Evolutionary conservation across 164 flowering plant genomes (phyloP).

Genomic region (Stephania japonica): DNA sequence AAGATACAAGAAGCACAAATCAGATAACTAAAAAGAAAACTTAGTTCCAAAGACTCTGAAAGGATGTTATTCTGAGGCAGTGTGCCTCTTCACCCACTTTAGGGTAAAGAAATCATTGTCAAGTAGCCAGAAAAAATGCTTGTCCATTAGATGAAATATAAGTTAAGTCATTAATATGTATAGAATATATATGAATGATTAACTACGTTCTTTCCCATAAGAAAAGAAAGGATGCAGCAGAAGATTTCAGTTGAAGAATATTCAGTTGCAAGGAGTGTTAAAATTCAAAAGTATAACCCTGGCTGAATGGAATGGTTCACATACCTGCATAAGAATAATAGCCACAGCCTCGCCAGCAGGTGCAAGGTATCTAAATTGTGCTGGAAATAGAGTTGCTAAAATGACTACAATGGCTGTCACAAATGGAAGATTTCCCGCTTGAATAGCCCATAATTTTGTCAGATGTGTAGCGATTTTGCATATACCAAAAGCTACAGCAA

Average conservation of each 20-base stretch:
- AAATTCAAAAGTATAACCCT: neutral
- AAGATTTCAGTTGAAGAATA: too few species aligned
- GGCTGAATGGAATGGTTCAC: neutral
- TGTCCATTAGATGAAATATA: too few species aligned
- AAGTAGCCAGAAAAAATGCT: too few species aligned
- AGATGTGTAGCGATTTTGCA: constrained; percentile 49
- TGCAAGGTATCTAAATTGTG: constrained; percentile 51
- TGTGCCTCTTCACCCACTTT: too few species aligned
- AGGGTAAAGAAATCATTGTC: too few species aligned
- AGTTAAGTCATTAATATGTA: too few species aligned
- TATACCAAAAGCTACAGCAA: constrained; percentile 61
- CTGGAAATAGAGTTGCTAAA: constrained; percentile 60
- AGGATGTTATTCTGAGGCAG: too few species aligned
- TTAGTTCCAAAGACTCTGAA: too few species aligned
- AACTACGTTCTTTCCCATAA: neutral
- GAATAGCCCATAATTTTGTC: constrained; percentile 34
- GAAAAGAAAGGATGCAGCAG: neutral
- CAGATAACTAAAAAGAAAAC: neutral
- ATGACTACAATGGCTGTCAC: constrained; percentile 63
- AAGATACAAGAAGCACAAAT: constrained; percentile 1
- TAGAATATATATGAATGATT: too few species aligned
- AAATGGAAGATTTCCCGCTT: constrained; percentile 64
- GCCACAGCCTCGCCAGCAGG: constrained; percentile 75
- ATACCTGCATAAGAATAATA: constrained; percentile 74
- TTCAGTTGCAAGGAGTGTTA: neutral